These are phyloP conservation scores for Neurospora hispaniola DNA, from an alignment of 495 filamentous ascomycete species.

Conservation along the genomic window DNA sequence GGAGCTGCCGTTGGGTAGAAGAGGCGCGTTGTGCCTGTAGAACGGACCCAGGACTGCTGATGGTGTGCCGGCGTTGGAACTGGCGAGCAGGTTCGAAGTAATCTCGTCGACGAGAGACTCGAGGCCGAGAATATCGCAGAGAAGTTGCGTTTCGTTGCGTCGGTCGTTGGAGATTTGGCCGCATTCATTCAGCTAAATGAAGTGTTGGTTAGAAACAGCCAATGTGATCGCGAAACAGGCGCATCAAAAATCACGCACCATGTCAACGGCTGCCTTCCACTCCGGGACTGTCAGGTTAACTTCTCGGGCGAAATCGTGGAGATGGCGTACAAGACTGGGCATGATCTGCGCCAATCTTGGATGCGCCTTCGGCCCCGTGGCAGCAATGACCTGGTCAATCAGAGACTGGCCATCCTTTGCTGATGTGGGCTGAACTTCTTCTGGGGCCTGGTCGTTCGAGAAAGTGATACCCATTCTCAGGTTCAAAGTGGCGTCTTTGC, in stretches of 20 bases:
- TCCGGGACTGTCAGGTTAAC: constrained; percentile 46
- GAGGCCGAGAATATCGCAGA: constrained; percentile 63
- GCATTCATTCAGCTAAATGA: constrained; percentile 53
- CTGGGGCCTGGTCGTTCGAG: not conserved
- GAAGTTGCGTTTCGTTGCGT: constrained; percentile 62
- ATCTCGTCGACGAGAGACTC: constrained; percentile 67
- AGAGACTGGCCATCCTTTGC: constrained; percentile 44
- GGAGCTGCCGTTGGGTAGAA: constrained; percentile 49
- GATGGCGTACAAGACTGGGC: constrained; percentile 42
- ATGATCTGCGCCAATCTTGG: constrained; percentile 45
- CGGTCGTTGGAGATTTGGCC: constrained; percentile 59
- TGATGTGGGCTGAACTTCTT: not conserved
- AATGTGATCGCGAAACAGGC: not conserved
- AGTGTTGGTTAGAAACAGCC: constrained; percentile 4
- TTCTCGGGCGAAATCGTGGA: constrained; percentile 51
- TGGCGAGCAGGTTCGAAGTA: constrained; percentile 47
- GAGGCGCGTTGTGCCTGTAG: constrained; percentile 60
- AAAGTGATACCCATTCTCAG: not conserved
- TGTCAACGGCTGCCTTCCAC: constrained; percentile 36
- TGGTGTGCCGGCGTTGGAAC: constrained; percentile 46
- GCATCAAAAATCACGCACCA: constrained; percentile 19
- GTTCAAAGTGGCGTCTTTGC: not conserved
- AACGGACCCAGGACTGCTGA: constrained; percentile 71
- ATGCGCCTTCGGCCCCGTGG: constrained; percentile 56
- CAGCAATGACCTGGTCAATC: constrained; percentile 58